Base-by-base conservation (phyloP, 306 rosid species). In the Prinsepia uniflora region DNA sequence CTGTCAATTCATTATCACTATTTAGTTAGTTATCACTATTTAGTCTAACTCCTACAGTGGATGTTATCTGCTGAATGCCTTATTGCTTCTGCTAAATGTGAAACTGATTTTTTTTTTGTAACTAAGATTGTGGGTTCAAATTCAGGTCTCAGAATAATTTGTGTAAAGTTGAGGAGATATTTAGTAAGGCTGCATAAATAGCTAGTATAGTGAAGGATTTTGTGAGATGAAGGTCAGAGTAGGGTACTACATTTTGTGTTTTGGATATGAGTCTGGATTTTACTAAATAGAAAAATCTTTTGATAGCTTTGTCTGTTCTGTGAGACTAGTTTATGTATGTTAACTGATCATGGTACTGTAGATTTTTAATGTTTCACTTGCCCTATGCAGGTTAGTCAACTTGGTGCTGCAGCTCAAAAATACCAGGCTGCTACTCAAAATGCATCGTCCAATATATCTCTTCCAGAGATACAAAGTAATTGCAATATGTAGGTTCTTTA, bases 351-450 rank as follows among this genome's bases (percentile, higher is more conserved):
- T 17, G 0, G 17, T 72, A 69, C 36, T 75, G 12, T 62, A 24
- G 72, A 56, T 71, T 40, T 55, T 20, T 69, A 70, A 41, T 58
- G 42, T 59, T 63, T 77, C 22, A 30, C 36, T 72, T 70, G 11
- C 42, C 36, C 34, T 53, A 34, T 83, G 65, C 91, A 93, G 98
- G 97, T 93, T 82, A 85, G 93, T 81, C 97, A 95, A 74, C 95
- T 95, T 78, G 96, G 91, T 70, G 87, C 88, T 44, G 99, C 96
- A 60, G 97, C 99, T 75, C 97, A 93, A 71, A 93, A 90, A 72
- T 93, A 90, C 84, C 98, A 93, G 86, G 77, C 96, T 78, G 86
- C 96, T 71, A 84, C 95, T 68, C 99, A 95, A 78, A 95, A 84
- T 84, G 86, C 96, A 75, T 73, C 99, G 15, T 85, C 97, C 67